Evolutionary conservation across 2,329 filamentous ascomycete genomes (phyloP).

Genomic region (Trichoderma koningiopsis): DNA sequence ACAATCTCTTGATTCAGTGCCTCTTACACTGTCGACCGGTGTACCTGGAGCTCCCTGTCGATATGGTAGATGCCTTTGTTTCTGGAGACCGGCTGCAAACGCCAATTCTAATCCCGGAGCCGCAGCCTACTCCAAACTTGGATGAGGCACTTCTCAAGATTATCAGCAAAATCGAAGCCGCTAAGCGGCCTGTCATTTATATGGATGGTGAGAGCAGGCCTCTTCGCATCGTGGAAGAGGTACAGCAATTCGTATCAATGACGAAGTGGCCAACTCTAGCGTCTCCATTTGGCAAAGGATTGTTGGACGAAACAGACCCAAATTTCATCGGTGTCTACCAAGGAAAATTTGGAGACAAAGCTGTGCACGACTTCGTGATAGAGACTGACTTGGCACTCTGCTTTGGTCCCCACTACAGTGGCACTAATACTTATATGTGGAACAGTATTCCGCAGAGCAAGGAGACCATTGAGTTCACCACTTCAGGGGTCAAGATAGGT

Average conservation of each 20-base stretch:
- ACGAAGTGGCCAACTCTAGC: background rate
- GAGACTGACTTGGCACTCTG: background rate
- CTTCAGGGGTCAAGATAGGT: background rate
- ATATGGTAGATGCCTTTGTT: background rate
- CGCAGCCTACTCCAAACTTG: background rate
- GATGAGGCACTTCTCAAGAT: background rate
- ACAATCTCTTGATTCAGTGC: background rate
- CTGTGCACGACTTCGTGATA: background rate
- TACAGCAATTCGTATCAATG: background rate
- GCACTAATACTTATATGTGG: background rate
- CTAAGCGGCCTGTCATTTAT: background rate
- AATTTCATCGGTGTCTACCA: background rate
- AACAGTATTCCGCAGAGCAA: background rate
- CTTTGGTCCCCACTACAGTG: background rate
- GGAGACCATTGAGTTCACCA: background rate
- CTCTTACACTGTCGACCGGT: background rate
- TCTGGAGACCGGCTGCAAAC: background rate
- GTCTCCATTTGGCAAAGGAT: background rate
- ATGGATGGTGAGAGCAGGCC: background rate
- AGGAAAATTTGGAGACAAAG: background rate
- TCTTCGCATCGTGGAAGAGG: background rate
- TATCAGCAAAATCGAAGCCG: background rate
- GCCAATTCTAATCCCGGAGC: background rate
- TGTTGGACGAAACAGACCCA: background rate
- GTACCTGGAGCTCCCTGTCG: background rate